A percentile compares a stretch with the other conserved stretches of the same genome.
These are phyloP conservation scores for Fusarium dlaminii DNA, from an alignment of 2,329 filamentous ascomycete species.

Conservation along the genomic window DNA sequence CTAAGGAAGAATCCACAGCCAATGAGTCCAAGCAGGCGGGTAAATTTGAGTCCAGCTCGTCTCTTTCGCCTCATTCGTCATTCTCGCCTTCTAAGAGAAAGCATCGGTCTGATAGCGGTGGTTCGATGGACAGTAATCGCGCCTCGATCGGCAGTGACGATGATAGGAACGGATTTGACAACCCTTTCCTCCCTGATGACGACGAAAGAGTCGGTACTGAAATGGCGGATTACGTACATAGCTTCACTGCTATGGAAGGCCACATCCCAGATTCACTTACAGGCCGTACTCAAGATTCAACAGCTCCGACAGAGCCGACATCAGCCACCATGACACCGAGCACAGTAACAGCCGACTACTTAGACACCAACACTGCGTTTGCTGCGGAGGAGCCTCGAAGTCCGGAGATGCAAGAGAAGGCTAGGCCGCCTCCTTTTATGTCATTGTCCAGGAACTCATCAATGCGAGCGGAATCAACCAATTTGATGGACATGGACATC, in stretches of 20 bases:
- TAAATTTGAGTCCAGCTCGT: conserved; percentile 48
- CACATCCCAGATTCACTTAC: conserved; percentile 18
- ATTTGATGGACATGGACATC: conserved; percentile 52
- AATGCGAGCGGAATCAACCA: conserved; percentile 35
- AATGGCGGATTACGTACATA: conserved; percentile 34
- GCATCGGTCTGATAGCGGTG: conserved; percentile 56
- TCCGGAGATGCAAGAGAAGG: conserved; percentile 59
- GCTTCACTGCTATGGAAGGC: conserved; percentile 20
- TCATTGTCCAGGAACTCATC: conserved; percentile 29
- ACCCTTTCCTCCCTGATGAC: conserved; percentile 45
- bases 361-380: conserved; percentile 1
- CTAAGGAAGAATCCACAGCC: conserved; percentile 47
- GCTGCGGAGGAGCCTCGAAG: conserved; percentile 35
- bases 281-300: conserved; percentile 14
- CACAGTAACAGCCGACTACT: conserved; percentile 37
- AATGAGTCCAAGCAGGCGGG: conserved; percentile 25
- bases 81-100: conserved; percentile 58
- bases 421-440: conserved; percentile 42
- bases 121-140: conserved; percentile 58
- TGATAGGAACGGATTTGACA: conserved; percentile 45
- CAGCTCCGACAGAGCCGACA: conserved; percentile 32
- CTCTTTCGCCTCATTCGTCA: conserved; percentile 46
- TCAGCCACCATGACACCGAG: conserved; percentile 41
- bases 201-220: conserved; percentile 39
- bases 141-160: conserved; percentile 57